Percentiles rank a stretch among this genome's conserved stretches.
Evolutionary conservation across 2,329 filamentous ascomycete genomes (phyloP).

Genomic region (Paecilomyces dactylethromorphus): DNA sequence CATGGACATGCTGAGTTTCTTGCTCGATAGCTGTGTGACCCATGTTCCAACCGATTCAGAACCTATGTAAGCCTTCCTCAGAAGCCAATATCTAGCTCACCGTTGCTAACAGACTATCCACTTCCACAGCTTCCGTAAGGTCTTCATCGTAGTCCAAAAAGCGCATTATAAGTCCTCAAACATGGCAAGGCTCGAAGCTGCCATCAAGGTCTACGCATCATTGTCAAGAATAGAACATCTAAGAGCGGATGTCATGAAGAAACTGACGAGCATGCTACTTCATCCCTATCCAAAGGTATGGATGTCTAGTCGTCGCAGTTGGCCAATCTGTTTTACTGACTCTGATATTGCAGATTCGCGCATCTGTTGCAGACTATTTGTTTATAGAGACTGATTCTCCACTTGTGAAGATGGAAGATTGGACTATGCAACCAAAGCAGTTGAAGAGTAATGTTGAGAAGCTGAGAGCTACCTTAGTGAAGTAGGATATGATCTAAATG

Average conservation of each 20-base stretch:
- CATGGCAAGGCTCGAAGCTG: slow-evolving; percentile 73
- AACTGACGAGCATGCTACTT: slow-evolving; percentile 64
- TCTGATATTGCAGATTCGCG: slow-evolving; percentile 25
- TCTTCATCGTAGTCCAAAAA: slow-evolving; percentile 69
- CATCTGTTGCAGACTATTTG: slow-evolving; percentile 27
- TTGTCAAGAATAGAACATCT: slow-evolving; percentile 52
- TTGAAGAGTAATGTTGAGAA: slow-evolving; percentile 27
- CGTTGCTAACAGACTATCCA: slow-evolving; percentile 5
- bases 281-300: slow-evolving; percentile 76
- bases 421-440: slow-evolving; percentile 22
- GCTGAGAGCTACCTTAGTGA: slow-evolving; percentile 11
- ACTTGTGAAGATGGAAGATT: slow-evolving; percentile 14
- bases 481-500: slow-evolving; percentile 4
- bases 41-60: slow-evolving; percentile 39
- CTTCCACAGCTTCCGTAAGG: slow-evolving; percentile 43
- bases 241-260: slow-evolving; percentile 54
- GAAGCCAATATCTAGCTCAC: background rate
- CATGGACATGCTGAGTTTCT: slow-evolving; percentile 69
- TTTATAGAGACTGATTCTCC: slow-evolving; percentile 27
- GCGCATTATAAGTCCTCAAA: slow-evolving; percentile 77
- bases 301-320: background rate
- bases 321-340: background rate
- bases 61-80: slow-evolving; percentile 19
- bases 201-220: slow-evolving; percentile 70
- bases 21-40: slow-evolving; percentile 57